phyloP scores from a whole-genome alignment of 768 basidiomycete species.

The Phallus indusiatus region DNA sequence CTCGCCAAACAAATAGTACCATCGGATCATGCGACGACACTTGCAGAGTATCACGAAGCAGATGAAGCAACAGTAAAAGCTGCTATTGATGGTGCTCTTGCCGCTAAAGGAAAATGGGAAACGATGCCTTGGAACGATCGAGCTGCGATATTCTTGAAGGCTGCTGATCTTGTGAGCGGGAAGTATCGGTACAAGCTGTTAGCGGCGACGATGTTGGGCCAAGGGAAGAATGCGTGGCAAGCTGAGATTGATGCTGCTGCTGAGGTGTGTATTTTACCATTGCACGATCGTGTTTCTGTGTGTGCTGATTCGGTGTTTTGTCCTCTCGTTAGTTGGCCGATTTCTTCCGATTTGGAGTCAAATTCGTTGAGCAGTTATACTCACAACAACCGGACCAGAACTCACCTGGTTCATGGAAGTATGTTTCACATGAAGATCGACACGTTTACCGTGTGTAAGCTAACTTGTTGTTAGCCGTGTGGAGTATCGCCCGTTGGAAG shows the following conservation, averaged over 20 bases:
- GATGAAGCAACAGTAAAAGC: constrained; percentile 60
- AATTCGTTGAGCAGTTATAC: constrained; percentile 94
- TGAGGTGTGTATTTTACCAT: constrained; percentile 50
- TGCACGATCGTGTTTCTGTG: background rate
- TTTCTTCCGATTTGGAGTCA: constrained; percentile 94
- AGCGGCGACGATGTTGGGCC: constrained; percentile 95
- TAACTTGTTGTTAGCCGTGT: constrained; percentile 50
- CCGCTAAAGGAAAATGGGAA: constrained; percentile 87
- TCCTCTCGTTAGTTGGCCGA: constrained; percentile 76
- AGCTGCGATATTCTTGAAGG: constrained; percentile 96
- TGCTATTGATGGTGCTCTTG: constrained; percentile 83
- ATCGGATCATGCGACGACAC: constrained; percentile 70
- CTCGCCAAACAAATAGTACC: constrained; percentile 75
- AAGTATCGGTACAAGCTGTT: constrained; percentile 94
- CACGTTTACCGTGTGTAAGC: constrained; percentile 5
- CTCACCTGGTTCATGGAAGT: constrained; percentile 89
- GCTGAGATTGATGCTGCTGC: constrained; percentile 99
- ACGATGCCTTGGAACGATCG: constrained; percentile 92
- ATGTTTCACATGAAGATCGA: constrained; percentile 22
- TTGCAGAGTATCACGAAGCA: constrained; percentile 86
- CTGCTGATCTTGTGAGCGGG: constrained; percentile 89
- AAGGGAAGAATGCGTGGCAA: constrained; percentile 99
- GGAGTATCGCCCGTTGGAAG: constrained; percentile 96
- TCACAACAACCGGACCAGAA: constrained; percentile 84
- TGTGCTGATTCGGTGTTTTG: no score